phyloP scores from a whole-genome alignment of 495 filamentous ascomycete genomes.

The Podospora anserina region DNA sequence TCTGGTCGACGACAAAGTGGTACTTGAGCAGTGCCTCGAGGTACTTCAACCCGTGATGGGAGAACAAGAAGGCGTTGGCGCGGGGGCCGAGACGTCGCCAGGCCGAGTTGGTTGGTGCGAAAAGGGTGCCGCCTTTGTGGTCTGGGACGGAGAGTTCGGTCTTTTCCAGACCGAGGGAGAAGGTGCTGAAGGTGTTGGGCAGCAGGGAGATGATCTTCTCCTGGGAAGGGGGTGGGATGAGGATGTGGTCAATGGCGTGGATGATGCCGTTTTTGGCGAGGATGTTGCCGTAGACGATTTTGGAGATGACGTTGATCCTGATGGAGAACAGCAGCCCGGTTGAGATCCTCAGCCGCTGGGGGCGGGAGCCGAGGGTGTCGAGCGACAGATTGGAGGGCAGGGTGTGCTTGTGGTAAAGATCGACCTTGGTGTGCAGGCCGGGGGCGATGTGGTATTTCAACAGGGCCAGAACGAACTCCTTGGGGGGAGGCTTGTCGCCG shows the following conservation, averaged over 20 bases:
- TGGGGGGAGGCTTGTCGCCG: conserved; percentile 49
- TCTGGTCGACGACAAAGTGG: conserved; percentile 69
- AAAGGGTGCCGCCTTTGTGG: conserved; percentile 56
- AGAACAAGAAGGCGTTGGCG: conserved; percentile 77
- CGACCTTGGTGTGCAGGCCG: conserved; percentile 57
- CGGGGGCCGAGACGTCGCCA: conserved; percentile 66
- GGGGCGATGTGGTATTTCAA: conserved; percentile 69
- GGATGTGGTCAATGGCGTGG: conserved; percentile 67
- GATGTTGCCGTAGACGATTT: conserved; percentile 62
- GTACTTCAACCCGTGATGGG: conserved; percentile 61
- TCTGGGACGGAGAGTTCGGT: conserved; percentile 55
- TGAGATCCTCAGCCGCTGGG: conserved; percentile 58
- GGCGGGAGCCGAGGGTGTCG: conserved; percentile 51
- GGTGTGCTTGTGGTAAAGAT: conserved; percentile 57
- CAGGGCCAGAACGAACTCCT: conserved; percentile 61
- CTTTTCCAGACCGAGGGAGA: conserved; percentile 64
- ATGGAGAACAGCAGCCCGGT: conserved; percentile 55
- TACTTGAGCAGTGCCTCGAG: conserved; percentile 73
- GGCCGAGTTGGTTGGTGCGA: conserved; percentile 73
- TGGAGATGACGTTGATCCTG: conserved; percentile 69
- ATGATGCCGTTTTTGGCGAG: conserved; percentile 70
- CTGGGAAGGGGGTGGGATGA: conserved; percentile 67
- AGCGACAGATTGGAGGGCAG: conserved; percentile 63
- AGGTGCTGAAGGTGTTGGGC: conserved; percentile 72
- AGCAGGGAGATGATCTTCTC: conserved; percentile 61